Conservation (phyloP, 495 filamentous ascomycete genomes). For the Xylaria acuta region DNA sequence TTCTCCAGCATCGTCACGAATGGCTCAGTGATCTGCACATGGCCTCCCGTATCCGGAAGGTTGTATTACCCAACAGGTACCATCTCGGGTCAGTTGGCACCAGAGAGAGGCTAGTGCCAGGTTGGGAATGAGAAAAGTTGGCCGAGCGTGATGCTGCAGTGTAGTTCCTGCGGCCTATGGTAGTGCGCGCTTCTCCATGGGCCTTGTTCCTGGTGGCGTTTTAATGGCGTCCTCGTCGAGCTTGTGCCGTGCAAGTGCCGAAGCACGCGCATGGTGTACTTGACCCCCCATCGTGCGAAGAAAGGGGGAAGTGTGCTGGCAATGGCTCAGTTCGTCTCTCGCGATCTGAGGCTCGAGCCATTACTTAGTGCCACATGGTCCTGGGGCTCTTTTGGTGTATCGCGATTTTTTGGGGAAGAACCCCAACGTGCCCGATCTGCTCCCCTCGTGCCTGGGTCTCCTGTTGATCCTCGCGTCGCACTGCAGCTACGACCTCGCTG, state of each 20-base stretch:
- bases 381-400: not conserved
- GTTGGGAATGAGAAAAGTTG: slow-evolving; percentile 10
- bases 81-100: slow-evolving; percentile 20
- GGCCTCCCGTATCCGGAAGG: slow-evolving; percentile 25
- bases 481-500: slow-evolving; percentile 12
- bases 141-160: not conserved
- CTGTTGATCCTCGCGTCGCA: slow-evolving; percentile 21
- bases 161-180: slow-evolving; percentile 6
- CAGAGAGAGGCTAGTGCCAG: not conserved
- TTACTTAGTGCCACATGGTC: slow-evolving; percentile 20
- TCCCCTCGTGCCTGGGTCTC: slow-evolving; percentile 22
- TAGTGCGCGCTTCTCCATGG: not conserved
- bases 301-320: not conserved
- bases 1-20: slow-evolving; percentile 9
- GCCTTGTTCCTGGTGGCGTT: slow-evolving; percentile 19
- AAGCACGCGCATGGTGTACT: slow-evolving; percentile 12
- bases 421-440: slow-evolving; percentile 15
- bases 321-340: too few relatives aligned
- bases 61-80: slow-evolving; percentile 14
- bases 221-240: slow-evolving; percentile 11
- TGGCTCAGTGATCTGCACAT: slow-evolving; percentile 23
- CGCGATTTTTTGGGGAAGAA: not conserved
- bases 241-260: slow-evolving; percentile 21
- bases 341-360: slow-evolving; percentile 3
- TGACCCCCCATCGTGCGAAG: not conserved